Evolutionary conservation across 2,329 filamentous ascomycete species (phyloP), one percentile per base, ranked within the genome.

Genomic region (Fusarium tjaetaba): DNA sequence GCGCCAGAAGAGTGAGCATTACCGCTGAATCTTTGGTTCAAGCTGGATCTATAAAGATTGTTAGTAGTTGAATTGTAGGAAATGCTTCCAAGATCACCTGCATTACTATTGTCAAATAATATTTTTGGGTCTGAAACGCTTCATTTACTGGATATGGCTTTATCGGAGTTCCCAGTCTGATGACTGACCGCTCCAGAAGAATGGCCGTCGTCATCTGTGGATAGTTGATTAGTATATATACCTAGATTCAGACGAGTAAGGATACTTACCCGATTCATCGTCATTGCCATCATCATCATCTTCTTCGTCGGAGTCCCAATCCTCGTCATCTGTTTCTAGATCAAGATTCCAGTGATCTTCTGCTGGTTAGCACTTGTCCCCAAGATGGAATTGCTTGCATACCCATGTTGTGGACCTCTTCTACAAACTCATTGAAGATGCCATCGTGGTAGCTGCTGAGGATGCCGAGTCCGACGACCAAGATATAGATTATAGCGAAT

Each of bases 11-110:
- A 34, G 15, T 18, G n/a, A 10, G 11, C 10, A 11, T 30, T 16
- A 16, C 22, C 20, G 13, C 20, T 2, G 24, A 30, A 15, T 3
- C 2, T 16, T 48, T 30, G 9, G 7, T 22, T 11, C 11, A 16
- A 11, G 7, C 16, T 11, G 6, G 3, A 46, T 22, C 14, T 30
- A n/a, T 4, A 48, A 8, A n/a, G 5, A 5, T 32, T 6, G 7
- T n/a, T n/a, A 16, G 22, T 4, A 6, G n/a, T n/a, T 32, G 11
- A n/a, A 18, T 9, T 32, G 10, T 0, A 18, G 4, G 4, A 13
- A n/a, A 13, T 4, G n/a, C 15, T 32, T 18, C 15, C 3, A 34
- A 14, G 11, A 2, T 18, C 10, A 20, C 22, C 8, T 14, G 15
- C 4, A 4, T 14, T 13, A 16, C 16, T 4, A 5, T 14, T 24